phyloP scores from a whole-genome alignment of 2,329 filamentous ascomycete genomes.

The Ceratocystis smalleyi region DNA sequence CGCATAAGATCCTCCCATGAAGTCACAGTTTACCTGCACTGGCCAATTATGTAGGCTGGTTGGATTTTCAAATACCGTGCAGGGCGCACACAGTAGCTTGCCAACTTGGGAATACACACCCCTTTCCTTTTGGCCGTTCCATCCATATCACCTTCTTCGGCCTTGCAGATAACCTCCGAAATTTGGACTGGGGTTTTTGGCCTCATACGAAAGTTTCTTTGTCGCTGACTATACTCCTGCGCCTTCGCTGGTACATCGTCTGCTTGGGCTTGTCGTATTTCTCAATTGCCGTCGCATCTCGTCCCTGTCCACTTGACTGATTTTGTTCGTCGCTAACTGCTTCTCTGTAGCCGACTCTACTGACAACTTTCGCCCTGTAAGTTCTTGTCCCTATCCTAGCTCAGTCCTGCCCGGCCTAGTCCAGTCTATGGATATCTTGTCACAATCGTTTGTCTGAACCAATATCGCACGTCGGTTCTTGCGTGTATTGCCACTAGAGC shows the following conservation, averaged over 20 bases:
- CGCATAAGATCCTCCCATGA: background rate
- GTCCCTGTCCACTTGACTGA: background rate
- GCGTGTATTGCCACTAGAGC: background rate
- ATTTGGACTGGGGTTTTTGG: background rate
- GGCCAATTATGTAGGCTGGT: background rate
- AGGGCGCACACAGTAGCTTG: background rate
- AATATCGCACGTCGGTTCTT: background rate
- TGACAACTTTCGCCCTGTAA: constrained; percentile 47
- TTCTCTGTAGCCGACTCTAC: constrained; percentile 42
- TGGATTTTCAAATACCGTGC: background rate
- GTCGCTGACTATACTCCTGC: too few species aligned
- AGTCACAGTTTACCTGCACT: background rate
- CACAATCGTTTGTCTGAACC: background rate
- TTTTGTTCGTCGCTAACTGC: constrained; percentile 18
- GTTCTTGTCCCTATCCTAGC: constrained; percentile 21
- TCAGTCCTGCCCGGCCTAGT: too few species aligned
- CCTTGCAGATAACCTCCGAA: background rate
- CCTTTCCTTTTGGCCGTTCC: background rate
- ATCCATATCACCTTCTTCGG: background rate
- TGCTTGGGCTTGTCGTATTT: background rate
- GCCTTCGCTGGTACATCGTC: background rate
- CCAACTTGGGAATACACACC: background rate
- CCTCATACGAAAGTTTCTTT: background rate
- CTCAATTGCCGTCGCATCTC: background rate
- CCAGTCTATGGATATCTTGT: too few species aligned